A percentile compares a stretch with the other conserved stretches of the same genome.
Conservation (phyloP, 352 stramenopile genomes). For the Globisporangium megalacanthum region DNA sequence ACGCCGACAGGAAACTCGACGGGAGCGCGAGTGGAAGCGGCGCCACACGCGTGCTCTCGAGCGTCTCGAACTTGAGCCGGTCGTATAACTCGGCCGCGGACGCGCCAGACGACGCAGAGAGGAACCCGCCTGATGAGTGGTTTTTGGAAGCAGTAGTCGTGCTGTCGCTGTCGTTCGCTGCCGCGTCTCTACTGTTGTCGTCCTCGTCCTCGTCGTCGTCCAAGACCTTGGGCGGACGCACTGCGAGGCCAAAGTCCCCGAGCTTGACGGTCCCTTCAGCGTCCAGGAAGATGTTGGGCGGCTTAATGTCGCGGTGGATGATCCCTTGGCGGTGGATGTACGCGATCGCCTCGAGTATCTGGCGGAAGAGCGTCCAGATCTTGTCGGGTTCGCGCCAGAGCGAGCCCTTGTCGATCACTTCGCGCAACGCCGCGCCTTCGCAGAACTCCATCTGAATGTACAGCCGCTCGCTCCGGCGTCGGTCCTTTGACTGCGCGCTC, state of each 20-base stretch:
- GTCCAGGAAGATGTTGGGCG: constrained; percentile 94
- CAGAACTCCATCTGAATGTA: constrained; percentile 98
- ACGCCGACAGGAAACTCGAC: constrained; percentile 48
- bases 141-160: constrained; percentile 1
- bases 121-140: constrained; percentile 17
- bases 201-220: constrained; percentile 31
- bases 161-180: not conserved
- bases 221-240: constrained; percentile 55
- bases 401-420: constrained; percentile 91
- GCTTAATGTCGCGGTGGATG: constrained; percentile 92
- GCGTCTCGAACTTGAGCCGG: constrained; percentile 54
- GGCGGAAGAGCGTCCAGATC: constrained; percentile 92
- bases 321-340: constrained; percentile 94
- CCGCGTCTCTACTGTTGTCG: constrained; percentile 10
- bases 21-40: constrained; percentile 4
- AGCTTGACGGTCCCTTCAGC: constrained; percentile 90
- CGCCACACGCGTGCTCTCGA: constrained; percentile 56
- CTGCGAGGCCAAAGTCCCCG: constrained; percentile 94
- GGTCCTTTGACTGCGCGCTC: constrained; percentile 12
- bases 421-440: constrained; percentile 88
- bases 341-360: constrained; percentile 93
- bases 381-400: constrained; percentile 83
- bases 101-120: constrained; percentile 54
- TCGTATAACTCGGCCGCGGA: constrained; percentile 71
- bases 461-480: constrained; percentile 66